phyloP scores from a whole-genome alignment of 2,329 filamentous ascomycete genomes.

The Xylariaceae sp. region DNA sequence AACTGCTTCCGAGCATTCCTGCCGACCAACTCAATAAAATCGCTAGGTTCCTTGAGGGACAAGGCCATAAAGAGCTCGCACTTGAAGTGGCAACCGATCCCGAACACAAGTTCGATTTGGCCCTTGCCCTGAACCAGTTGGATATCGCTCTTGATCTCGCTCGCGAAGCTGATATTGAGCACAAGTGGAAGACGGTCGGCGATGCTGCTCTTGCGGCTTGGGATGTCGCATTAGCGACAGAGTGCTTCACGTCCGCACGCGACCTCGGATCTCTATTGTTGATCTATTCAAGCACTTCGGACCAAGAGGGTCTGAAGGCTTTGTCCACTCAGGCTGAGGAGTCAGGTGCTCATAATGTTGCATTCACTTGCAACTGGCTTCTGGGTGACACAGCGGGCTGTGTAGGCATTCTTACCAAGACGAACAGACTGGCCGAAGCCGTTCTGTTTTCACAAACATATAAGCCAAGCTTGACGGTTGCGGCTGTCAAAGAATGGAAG shows the following conservation, averaged over 20 bases:
- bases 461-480: slow-evolving; percentile 71
- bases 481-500: slow-evolving; percentile 76
- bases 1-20: slow-evolving; percentile 79
- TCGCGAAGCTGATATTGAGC: slow-evolving; percentile 77
- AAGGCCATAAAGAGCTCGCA: slow-evolving; percentile 93
- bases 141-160: slow-evolving; percentile 83
- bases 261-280: slow-evolving; percentile 87
- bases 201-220: slow-evolving; percentile 83
- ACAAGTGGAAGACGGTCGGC: slow-evolving; percentile 98
- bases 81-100: slow-evolving; percentile 90
- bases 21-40: slow-evolving; percentile 97
- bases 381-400: slow-evolving; percentile 78
- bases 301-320: slow-evolving; percentile 67
- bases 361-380: slow-evolving; percentile 87
- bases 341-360: slow-evolving; percentile 82
- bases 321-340: slow-evolving; percentile 73
- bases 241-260: slow-evolving; percentile 88
- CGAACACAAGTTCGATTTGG: slow-evolving; percentile 95
- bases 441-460: slow-evolving; percentile 94
- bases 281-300: slow-evolving; percentile 80
- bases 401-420: slow-evolving; percentile 73
- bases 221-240: slow-evolving; percentile 83
- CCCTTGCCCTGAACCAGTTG: slow-evolving; percentile 76
- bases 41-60: slow-evolving; percentile 92
- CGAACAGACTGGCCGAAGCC: slow-evolving; percentile 77